Base-by-base conservation (phyloP, 1,284 basidiomycete species). In the Naganishia liquefaciens region DNA sequence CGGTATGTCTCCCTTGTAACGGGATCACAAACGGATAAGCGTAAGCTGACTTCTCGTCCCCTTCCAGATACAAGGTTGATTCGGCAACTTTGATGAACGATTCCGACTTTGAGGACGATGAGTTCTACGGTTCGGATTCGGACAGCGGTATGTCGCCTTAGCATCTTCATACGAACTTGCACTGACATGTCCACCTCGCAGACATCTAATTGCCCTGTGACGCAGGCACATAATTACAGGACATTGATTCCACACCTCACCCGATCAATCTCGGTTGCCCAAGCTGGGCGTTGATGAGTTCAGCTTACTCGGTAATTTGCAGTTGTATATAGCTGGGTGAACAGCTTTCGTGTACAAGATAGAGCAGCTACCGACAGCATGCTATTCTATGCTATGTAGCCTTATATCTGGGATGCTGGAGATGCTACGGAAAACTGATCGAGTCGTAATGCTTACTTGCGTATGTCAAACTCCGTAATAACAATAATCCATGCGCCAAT, bases 11-110 rank as follows among this genome's bases (percentile, higher is more conserved):
- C 3, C 23, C 27, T 4, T 25, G 3, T 49, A 30, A 7, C 10
- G 27, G 27, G 1, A 23, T 44, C 30, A 10, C 10, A 7, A 9
- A n/a, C 46, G 21, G n/a, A 28, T 19, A 17, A 33, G 15, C 7
- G 21, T 39, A 17, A 5, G 25, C 23, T 19, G 4, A 49, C 43
- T 6, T 40, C 27, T 6, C 25, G 19, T 10, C n/a, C 13, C 6
- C 23, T 13, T 4, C 49, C n/a, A 68, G 79, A 49, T 97, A 96
- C 86, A 95, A 96, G 82, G 92, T 96, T 70, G 92, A 93, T 80
- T 91, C 97, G 80, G 85, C 84, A 69, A 89, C 89, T 77, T 82
- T 94, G 53, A 81, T 84, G 40, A 82, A 84, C 51, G 75, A 86
- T 40, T 90, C 91, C 70, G 89, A 89, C 44, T 69, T 76, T 63